Evolutionary conservation across 495 filamentous ascomycete species (phyloP).

Genomic region (Letharia lupina): DNA sequence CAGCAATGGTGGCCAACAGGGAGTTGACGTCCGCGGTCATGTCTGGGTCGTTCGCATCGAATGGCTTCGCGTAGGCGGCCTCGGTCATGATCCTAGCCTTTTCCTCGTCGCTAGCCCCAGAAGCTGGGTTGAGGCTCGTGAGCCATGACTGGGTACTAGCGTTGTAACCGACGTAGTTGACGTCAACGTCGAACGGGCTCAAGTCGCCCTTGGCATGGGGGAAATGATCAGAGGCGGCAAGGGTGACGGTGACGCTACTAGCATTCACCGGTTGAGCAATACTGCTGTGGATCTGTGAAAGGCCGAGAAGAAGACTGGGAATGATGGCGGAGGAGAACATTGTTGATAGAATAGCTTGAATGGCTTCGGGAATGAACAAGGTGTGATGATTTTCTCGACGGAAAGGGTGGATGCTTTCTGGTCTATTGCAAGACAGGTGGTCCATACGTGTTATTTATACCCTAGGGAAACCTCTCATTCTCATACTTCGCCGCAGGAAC

Average conservation of each 20-base stretch:
- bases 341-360: no score
- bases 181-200: conserved; percentile 6
- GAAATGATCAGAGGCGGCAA: background rate
- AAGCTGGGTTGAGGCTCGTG: conserved; percentile 4
- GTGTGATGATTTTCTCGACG: no score
- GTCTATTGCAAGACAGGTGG: no score
- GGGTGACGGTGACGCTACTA: conserved; percentile 1
- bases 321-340: no score
- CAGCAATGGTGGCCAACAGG: conserved; percentile 7
- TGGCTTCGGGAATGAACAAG: no score
- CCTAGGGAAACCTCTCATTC: no score
- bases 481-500: no score
- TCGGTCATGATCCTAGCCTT: conserved; percentile 10
- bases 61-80: conserved; percentile 17
- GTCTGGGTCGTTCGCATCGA: conserved; percentile 10
- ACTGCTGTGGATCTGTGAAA: no score
- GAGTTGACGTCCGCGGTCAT: conserved; percentile 7
- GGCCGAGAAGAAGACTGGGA: no score
- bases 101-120: conserved; percentile 10
- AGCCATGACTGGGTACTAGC: conserved; percentile 9
- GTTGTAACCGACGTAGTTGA: conserved; percentile 2
- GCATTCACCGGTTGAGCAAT: conserved; percentile 2
- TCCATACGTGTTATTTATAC: no score
- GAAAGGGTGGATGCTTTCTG: no score
- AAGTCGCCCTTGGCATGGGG: conserved; percentile 8